Evolutionary conservation across 108 stramenopile species (phyloP).

Genomic region (Nitzschia sp.): DNA sequence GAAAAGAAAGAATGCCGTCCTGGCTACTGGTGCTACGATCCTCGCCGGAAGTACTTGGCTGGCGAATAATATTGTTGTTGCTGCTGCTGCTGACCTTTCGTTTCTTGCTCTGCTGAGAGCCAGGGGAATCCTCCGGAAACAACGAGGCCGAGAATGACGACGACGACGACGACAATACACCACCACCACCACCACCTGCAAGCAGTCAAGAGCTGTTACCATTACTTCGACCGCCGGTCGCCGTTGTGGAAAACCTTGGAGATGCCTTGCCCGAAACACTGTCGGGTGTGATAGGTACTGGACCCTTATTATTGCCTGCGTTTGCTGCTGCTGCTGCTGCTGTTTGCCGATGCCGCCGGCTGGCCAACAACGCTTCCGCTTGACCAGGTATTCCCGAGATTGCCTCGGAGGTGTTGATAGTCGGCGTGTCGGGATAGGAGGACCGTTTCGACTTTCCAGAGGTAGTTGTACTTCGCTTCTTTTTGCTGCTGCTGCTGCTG

Average conservation of each 20-base stretch:
- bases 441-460: conserved; percentile 5
- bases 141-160: too few species aligned
- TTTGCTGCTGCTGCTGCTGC: background rate
- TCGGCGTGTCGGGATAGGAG: background rate
- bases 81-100: too few species aligned
- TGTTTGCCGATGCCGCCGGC: conserved; percentile 22
- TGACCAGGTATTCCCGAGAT: conserved; percentile 45
- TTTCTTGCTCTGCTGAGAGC: background rate
- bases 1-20: background rate
- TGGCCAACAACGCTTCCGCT: conserved; percentile 47
- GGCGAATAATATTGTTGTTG: background rate
- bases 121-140: background rate
- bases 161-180: conserved; percentile 3
- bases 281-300: conserved; percentile 21
- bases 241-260: background rate
- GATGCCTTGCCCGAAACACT: conserved; percentile 1
- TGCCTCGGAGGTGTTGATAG: conserved; percentile 6
- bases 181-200: conserved; percentile 9
- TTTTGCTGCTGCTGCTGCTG: background rate
- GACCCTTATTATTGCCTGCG: background rate
- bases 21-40: background rate
- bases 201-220: background rate
- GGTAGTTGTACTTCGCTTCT: background rate
- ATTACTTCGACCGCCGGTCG: background rate
- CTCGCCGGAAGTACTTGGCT: background rate